phyloP scores from a whole-genome alignment of 495 filamentous ascomycete genomes.

The Talaromyces ruber region DNA sequence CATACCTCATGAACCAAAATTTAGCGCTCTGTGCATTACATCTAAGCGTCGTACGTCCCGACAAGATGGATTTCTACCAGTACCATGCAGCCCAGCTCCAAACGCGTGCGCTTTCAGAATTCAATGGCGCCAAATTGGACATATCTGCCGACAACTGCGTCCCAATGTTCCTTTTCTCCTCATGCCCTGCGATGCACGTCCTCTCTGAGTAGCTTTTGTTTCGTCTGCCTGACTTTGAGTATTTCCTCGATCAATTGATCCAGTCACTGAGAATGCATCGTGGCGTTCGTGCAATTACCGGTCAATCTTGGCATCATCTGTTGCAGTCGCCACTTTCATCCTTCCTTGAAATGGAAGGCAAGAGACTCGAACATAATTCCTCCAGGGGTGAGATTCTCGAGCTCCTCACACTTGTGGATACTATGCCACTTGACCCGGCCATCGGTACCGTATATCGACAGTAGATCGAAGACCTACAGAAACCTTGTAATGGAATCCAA shows the following conservation, averaged over 20 bases:
- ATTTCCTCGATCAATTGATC: too few relatives aligned
- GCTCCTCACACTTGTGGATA: too few relatives aligned
- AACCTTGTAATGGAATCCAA: too few relatives aligned
- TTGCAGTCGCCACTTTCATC: too few relatives aligned
- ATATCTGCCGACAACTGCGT: neutral
- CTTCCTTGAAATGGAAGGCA: too few relatives aligned
- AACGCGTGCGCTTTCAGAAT: neutral
- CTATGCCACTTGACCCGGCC: too few relatives aligned
- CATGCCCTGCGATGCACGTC: neutral
- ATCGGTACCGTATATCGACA: neutral
- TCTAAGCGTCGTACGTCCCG: conserved; percentile 19
- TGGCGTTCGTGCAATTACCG: too few relatives aligned
- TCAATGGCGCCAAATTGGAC: neutral
- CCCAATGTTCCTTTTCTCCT: neutral
- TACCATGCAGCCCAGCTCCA: neutral
- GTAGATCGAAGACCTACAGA: neutral
- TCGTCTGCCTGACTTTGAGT: too few relatives aligned
- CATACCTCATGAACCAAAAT: conserved; percentile 35
- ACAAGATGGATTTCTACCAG: neutral
- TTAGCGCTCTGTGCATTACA: conserved; percentile 37
- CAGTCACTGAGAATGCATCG: too few relatives aligned
- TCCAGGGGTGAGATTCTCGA: too few relatives aligned
- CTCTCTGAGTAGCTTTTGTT: neutral
- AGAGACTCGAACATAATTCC: too few relatives aligned
- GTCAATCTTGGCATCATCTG: too few relatives aligned